These are phyloP conservation scores for Cercospora brassicicola DNA, from an alignment of 2,329 filamentous ascomycete genomes.

Conservation along the genomic window DNA sequence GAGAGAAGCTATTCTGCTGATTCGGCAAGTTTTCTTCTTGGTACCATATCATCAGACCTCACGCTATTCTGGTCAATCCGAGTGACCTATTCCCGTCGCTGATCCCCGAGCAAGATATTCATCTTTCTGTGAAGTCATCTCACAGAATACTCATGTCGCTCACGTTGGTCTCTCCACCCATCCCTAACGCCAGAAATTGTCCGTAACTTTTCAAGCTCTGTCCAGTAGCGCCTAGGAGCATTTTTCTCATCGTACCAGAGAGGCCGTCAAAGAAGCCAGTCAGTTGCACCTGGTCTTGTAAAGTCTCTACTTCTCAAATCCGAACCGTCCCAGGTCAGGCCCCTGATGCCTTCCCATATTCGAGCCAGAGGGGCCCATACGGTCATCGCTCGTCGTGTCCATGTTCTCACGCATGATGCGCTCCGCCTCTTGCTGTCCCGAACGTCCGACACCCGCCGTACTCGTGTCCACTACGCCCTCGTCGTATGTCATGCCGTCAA, in stretches of 20 bases:
- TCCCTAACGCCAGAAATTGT: not conserved
- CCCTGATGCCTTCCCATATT: conserved; percentile 40
- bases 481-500: conserved; percentile 51
- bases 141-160: not conserved
- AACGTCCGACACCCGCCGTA: conserved; percentile 30
- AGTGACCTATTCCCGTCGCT: not conserved
- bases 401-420: conserved; percentile 62
- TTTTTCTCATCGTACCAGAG: not conserved
- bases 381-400: conserved; percentile 44
- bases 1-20: not conserved
- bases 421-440: conserved; percentile 57
- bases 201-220: not conserved
- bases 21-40: not conserved
- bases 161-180: not conserved
- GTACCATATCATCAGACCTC: not conserved
- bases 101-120: not conserved
- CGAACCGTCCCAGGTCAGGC: conserved; percentile 57
- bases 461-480: conserved; percentile 44
- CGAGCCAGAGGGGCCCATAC: conserved; percentile 26
- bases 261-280: not conserved
- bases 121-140: not conserved
- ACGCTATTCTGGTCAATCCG: not conserved
- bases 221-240: not conserved
- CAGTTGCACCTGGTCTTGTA: not conserved
- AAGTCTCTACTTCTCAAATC: conserved; percentile 54